Conservation (phyloP, 2,329 filamentous ascomycete species). For the Emericellopsis cladophorae region DNA sequence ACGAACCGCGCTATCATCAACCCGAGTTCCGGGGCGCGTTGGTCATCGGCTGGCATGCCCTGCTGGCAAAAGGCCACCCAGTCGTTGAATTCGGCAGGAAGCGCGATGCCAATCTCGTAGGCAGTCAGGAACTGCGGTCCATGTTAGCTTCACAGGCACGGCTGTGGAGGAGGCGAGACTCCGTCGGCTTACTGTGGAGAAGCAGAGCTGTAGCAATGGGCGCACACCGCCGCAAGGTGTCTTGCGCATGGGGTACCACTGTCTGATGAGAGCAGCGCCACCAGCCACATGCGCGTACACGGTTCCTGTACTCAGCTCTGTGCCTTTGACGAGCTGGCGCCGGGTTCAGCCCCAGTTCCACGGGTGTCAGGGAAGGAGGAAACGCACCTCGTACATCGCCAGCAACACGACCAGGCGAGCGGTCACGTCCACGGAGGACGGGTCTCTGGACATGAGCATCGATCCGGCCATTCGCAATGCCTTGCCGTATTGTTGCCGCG, state of each 20-base stretch:
- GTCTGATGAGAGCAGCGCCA: conserved; percentile 43
- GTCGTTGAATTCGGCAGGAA: conserved; percentile 29
- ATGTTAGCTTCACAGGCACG: conserved; percentile 4
- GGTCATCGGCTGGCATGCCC: conserved; percentile 21
- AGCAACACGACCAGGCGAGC: conserved; percentile 42
- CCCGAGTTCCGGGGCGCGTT: conserved; percentile 26
- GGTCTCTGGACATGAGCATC: conserved; percentile 20
- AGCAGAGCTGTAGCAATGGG: conserved; percentile 41
- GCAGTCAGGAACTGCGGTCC: conserved; percentile 28
- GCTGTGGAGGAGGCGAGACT: neutral
- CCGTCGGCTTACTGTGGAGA: conserved; percentile 33
- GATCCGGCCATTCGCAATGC: conserved; percentile 35
- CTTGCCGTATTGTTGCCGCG: conserved; percentile 38
- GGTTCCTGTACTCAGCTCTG: conserved; percentile 24
- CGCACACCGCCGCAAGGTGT: conserved; percentile 30
- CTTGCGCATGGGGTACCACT: conserved; percentile 24
- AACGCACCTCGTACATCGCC: conserved; percentile 46
- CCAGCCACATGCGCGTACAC: conserved; percentile 48
- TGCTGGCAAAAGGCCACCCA: conserved; percentile 24
- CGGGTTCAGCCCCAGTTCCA: conserved; percentile 7
- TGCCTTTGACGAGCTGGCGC: conserved; percentile 28
- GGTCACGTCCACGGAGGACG: conserved; percentile 26
- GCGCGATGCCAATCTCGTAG: conserved; percentile 21
- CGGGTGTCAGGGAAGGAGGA: neutral
- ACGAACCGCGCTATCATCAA: conserved; percentile 25